These are phyloP conservation scores for Helianthus annuus DNA, from an alignment of 129 eudicot genomes.

Conservation along the genomic window DNA sequence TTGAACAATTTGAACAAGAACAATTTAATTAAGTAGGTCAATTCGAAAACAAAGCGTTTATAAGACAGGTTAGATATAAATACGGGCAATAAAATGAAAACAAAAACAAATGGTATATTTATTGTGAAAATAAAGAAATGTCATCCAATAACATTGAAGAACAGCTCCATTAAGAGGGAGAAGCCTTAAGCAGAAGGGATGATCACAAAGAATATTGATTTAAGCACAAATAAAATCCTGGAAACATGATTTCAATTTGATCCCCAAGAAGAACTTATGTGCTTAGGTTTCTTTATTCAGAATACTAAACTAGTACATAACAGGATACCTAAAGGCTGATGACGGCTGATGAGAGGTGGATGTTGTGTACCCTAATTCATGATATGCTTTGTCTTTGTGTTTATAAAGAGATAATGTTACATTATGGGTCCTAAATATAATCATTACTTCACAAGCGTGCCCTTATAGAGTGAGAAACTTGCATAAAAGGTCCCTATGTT, in stretches of 20 bases:
- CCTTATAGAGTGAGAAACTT: neutral
- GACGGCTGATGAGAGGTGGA: neutral
- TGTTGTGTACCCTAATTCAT: no score
- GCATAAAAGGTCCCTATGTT: neutral
- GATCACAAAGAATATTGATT: conserved; percentile 29
- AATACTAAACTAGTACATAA: neutral
- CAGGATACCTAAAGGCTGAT: no score
- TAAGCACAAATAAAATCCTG: conserved; percentile 41
- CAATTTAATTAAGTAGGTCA: no score
- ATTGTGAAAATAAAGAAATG: neutral
- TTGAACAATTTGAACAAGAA: no score
- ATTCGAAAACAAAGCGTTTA: no score
- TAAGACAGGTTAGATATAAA: no score
- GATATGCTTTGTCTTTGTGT: no score
- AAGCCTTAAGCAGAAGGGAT: conserved; percentile 39
- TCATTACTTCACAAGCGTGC: neutral
- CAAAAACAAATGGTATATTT: neutral
- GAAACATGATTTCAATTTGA: neutral
- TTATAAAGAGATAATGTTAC: neutral
- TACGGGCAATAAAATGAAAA: neutral
- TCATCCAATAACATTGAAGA: conserved; percentile 37
- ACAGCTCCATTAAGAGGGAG: conserved; percentile 21
- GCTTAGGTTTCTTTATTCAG: neutral
- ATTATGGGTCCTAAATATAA: neutral
- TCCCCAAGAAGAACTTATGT: conserved; percentile 39